Conservation (phyloP, 2,329 filamentous ascomycete species). For the Didymella pomorum region DNA sequence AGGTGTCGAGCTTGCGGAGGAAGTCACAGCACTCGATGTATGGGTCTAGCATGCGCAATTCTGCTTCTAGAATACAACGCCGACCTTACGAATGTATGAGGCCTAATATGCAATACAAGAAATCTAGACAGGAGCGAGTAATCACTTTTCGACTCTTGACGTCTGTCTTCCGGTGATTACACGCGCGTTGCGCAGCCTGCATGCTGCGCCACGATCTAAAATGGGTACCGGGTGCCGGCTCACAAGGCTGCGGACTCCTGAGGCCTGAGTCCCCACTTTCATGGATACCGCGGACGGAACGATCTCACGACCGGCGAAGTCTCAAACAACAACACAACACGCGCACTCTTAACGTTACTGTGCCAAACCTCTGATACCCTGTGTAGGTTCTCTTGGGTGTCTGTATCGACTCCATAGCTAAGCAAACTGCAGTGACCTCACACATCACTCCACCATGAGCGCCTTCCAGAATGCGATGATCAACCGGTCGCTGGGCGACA, state of each 20-base stretch:
- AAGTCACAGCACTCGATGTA: background rate
- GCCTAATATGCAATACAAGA: too few relatives aligned
- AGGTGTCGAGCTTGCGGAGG: background rate
- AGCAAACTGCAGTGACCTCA: background rate
- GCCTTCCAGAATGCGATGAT: constrained; percentile 66
- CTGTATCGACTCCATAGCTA: background rate
- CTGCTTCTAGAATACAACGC: background rate
- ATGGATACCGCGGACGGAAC: constrained; percentile 16
- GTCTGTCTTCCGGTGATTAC: background rate
- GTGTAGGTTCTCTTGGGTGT: background rate
- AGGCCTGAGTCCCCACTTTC: constrained; percentile 17
- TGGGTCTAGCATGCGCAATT: background rate
- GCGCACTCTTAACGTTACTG: background rate
- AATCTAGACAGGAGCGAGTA: background rate
- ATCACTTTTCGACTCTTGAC: background rate
- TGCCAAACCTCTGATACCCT: background rate
- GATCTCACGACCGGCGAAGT: constrained; percentile 12
- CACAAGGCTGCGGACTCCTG: constrained; percentile 17
- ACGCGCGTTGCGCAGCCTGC: background rate
- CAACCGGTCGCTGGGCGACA: constrained; percentile 85
- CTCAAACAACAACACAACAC: constrained; percentile 18
- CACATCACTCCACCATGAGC: constrained; percentile 35
- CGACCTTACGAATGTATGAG: background rate
- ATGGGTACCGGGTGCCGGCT: background rate
- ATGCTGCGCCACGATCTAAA: constrained; percentile 22